Evolutionary conservation across 2,329 filamentous ascomycete genomes (phyloP).

Genomic region (Paracorniculantispora psalliotae): DNA sequence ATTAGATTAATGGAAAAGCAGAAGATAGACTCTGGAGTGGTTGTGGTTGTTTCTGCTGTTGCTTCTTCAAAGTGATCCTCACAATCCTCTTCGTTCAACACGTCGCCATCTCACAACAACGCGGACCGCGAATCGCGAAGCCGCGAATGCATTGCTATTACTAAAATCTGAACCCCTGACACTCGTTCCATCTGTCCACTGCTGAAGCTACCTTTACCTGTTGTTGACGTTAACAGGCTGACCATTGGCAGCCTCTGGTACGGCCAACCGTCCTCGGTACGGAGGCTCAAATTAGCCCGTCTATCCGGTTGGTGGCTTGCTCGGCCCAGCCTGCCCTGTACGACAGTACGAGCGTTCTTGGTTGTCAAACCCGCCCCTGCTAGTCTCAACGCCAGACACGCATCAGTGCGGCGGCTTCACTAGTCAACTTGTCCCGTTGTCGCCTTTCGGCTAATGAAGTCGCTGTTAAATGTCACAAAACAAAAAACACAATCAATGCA

Average conservation of each 20-base stretch:
- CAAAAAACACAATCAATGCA: too few relatives aligned
- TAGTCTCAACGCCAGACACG: not conserved
- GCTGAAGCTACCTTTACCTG: too few relatives aligned
- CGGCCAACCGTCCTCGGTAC: slow-evolving; percentile 6
- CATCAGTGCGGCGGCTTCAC: too few relatives aligned
- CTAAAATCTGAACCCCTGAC: too few relatives aligned
- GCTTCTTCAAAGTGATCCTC: too few relatives aligned
- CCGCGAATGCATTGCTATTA: too few relatives aligned
- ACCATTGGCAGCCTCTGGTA: not conserved
- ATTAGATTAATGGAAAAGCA: too few relatives aligned
- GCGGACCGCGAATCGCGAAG: not conserved
- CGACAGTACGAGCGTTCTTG: not conserved
- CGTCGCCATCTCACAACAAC: not conserved
- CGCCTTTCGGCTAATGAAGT: not conserved
- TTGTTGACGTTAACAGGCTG: too few relatives aligned
- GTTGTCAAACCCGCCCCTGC: not conserved
- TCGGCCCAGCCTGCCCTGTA: not conserved
- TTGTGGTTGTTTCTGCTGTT: not conserved
- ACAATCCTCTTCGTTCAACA: not conserved
- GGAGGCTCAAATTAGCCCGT: slow-evolving; percentile 12
- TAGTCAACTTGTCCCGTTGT: too few relatives aligned
- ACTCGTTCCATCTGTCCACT: too few relatives aligned
- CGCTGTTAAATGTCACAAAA: not conserved
- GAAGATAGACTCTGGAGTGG: not conserved
- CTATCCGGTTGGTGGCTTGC: not conserved